Evolutionary conservation across 805 yeast species (phyloP).

Genomic region (Nakazawaea peltata): DNA sequence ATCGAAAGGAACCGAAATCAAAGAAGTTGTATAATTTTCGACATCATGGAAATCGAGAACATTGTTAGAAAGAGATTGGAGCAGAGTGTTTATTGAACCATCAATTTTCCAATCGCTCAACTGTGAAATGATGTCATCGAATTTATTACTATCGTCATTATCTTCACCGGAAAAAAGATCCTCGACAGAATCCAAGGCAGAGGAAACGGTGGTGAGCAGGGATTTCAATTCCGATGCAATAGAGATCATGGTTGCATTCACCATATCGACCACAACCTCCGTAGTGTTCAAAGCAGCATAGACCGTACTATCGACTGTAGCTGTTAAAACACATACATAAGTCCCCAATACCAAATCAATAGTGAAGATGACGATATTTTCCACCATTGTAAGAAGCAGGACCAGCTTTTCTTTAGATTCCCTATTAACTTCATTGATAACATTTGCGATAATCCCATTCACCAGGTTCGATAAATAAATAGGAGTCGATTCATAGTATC

Average conservation of each 20-base stretch:
- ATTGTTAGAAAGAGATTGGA: conserved; percentile 40
- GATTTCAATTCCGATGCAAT: conserved; percentile 52
- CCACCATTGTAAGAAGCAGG: conserved; percentile 40
- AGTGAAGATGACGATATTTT: conserved; percentile 52
- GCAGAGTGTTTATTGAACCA: conserved; percentile 45
- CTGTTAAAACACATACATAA: conserved; percentile 70
- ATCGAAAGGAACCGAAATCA: conserved; percentile 56
- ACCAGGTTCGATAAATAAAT: conserved; percentile 47
- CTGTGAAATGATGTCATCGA: conserved; percentile 37
- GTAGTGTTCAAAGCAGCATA: conserved; percentile 70
- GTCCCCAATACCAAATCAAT: conserved; percentile 79
- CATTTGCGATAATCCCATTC: conserved; percentile 38
- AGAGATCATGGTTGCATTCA: conserved; percentile 50
- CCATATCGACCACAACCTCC: conserved; percentile 47
- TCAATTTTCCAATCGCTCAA: conserved; percentile 61
- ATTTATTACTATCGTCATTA: conserved; percentile 23
- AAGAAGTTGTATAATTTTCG: conserved; percentile 43
- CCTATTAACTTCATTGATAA: conserved; percentile 39
- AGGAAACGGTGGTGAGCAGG: conserved; percentile 47
- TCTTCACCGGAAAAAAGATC: conserved; percentile 48
- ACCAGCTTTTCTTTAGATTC: conserved; percentile 27
- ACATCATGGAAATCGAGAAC: conserved; percentile 64
- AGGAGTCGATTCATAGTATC: too few species aligned
- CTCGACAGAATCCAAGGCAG: conserved; percentile 43
- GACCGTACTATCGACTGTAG: conserved; percentile 66